Percentiles rank a stretch among this genome's conserved stretches.
These are phyloP conservation scores for Candida ponderosae DNA, from an alignment of 805 yeast genomes.

Conservation along the genomic window DNA sequence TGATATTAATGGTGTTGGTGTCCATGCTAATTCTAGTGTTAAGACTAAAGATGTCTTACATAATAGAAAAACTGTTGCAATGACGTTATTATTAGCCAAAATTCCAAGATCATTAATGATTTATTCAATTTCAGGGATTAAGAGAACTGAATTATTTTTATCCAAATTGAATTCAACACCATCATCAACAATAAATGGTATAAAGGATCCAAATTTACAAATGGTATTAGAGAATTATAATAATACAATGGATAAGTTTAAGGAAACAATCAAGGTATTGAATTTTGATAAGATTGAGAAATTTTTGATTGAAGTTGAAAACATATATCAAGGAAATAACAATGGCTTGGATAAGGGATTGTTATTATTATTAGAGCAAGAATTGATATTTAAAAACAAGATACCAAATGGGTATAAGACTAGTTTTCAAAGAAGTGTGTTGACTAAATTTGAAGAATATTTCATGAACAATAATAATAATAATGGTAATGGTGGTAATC, in stretches of 20 bases:
- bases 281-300: slow-evolving; percentile 48
- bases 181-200: slow-evolving; percentile 6
- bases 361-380: slow-evolving; percentile 16
- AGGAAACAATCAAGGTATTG: slow-evolving; percentile 24
- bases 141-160: slow-evolving; percentile 35
- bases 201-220: slow-evolving; percentile 26
- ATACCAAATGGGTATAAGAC: slow-evolving; percentile 19
- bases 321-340: slow-evolving; percentile 9
- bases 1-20: no score
- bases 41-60: slow-evolving; percentile 9
- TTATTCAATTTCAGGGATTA: slow-evolving; percentile 60
- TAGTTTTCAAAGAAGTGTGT: slow-evolving; percentile 18
- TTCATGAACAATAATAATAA: slow-evolving; percentile 29
- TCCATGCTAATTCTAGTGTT: slow-evolving; percentile 16
- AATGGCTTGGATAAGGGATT: slow-evolving; percentile 16
- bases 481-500: slow-evolving; percentile 7
- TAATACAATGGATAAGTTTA: slow-evolving; percentile 33
- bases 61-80: slow-evolving; percentile 32
- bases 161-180: slow-evolving; percentile 19
- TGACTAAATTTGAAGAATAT: slow-evolving; percentile 25
- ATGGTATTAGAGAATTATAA: slow-evolving; percentile 43
- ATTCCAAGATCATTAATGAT: slow-evolving; percentile 62
- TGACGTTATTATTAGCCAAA: slow-evolving; percentile 57
- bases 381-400: slow-evolving; percentile 16
- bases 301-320: slow-evolving; percentile 51